Evolutionary conservation across 179 eudicot species (phyloP), one percentile per base, ranked within the genome.

Genomic region (Gypsophila paniculata): DNA sequence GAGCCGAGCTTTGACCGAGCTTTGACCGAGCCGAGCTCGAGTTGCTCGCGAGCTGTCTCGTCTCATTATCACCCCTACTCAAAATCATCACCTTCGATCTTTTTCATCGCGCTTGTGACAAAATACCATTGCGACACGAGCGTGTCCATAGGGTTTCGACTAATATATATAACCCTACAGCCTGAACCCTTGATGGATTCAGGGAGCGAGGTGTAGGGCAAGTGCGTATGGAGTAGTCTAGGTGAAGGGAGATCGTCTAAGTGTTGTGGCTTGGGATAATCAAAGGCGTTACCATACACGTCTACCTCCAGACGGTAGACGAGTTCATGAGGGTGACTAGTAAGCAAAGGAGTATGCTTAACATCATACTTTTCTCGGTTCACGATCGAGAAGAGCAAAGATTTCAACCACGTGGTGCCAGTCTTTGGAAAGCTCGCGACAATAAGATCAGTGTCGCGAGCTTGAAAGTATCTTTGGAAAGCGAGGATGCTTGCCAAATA

Each of bases 361-460:
- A 14, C 29, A 38, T 36, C 38, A 3, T 15, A 42, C 12, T 51
- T 21, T 9, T 11, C 6, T 10, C 76, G 71, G 51, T 74, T 74
- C 8, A 44, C 46, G 11, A 66, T 18, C 1, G 77, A 55, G 13
- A n/a, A 66, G 18, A 74, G 77, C 15, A 74, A 34, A 0, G 72
- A 74, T 49, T 74, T 74, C 66, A 74, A 68, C 68, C 77, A 74
- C 5, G 77, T 74, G 7, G 77, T 74, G 29, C 72, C 77, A 15
- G 72, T 75, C 21, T 75, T 75, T 0, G 77, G 73, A 2, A 68
- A 52, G 67, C 73, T 75, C 11, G 73, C 72, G 3, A 75, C n/a
- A 21, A 75, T 60, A 13, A 75, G 61, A 60, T 75, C 73, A 6
- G 73, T 60, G 53, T 75, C 61, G 19, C 42, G 61, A 60, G 73